Base-by-base conservation (phyloP, 75 land plant species). In the Cryptomeria japonica region DNA sequence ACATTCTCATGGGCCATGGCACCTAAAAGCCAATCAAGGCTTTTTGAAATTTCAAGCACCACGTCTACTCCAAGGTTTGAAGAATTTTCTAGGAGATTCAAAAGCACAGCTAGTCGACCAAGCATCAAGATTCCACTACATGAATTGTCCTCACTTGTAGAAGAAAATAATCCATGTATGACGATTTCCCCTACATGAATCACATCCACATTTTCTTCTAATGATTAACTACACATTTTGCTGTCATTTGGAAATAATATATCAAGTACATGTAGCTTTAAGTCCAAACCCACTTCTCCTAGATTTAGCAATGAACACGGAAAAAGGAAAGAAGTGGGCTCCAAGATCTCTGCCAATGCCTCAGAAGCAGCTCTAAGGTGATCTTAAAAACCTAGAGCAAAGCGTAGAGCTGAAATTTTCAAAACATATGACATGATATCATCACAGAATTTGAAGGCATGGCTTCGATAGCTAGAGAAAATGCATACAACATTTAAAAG, bases 401-500 rank as follows among this genome's bases (percentile, higher is more conserved):
- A 72, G 47, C 88, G 82, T 16, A 94, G 87, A n/a, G 95, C 87
- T 85, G 92, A 91, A 25, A 98, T 92, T 85, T 90, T 91, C 82
- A 93, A 86, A 15, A 89, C 91, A 90, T 87, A 96, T 39, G 73
- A 85, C 18, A 87, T 46, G 73, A 98, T 90, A 41, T 93, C 94
- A 79, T 47, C 92, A 38, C 87, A 90, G 11, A 94, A 87, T 55
- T 55, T 34, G 61, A 91, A 58, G 14, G 96, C 95, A 87, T 97
- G 94, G 36, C 75, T 32, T 0, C 95, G 96, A 93, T 91, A 97
- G 34, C 87, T 88, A 4, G 92, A 90, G 12, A 88, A 92, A 77
- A 98, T 91, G 56, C 94, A 90, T 28, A 92, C 91, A 19, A 95
- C 93, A 94, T 96, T 97, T 31, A 93, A 89, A 87, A 96, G 86